Evolutionary conservation across 2,329 filamentous ascomycete species (phyloP).

Genomic region (Alternaria ventricosa): DNA sequence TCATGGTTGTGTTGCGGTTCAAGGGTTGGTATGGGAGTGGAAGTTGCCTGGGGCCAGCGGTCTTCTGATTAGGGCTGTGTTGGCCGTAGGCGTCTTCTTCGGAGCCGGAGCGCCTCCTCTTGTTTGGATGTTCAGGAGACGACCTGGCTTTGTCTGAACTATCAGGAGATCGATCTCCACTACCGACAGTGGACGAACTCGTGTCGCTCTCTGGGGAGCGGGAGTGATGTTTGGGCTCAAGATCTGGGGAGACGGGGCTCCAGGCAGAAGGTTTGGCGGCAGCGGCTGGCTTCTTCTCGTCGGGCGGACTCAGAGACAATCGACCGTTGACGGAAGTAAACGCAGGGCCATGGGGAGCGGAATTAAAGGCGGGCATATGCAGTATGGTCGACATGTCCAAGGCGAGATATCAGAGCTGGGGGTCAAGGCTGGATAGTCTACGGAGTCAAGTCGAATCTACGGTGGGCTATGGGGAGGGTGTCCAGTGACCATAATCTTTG

Average conservation of each 20-base stretch:
- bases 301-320: constrained; percentile 34
- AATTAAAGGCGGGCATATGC: constrained; percentile 38
- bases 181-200: constrained; percentile 28
- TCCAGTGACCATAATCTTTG: constrained; percentile 5
- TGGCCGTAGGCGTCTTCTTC: constrained; percentile 48
- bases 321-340: constrained; percentile 48
- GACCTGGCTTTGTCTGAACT: constrained; percentile 64
- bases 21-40: constrained; percentile 44
- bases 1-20: constrained; percentile 41
- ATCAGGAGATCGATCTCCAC: constrained; percentile 28
- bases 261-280: constrained; percentile 24
- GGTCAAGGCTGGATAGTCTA: background rate
- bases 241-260: constrained; percentile 20
- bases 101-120: constrained; percentile 72
- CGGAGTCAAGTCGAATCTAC: constrained; percentile 1
- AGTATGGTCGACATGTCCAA: constrained; percentile 44
- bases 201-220: constrained; percentile 25
- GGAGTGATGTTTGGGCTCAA: constrained; percentile 29
- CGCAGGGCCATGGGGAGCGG: constrained; percentile 39
- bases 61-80: constrained; percentile 40
- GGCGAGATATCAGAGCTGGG: background rate
- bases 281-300: constrained; percentile 29
- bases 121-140: constrained; percentile 52
- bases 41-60: constrained; percentile 48
- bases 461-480: background rate